Percentiles rank a stretch among this genome's conserved stretches.
These are phyloP conservation scores for Dryadomyces sulphureus DNA, from an alignment of 2,329 filamentous ascomycete genomes.

Conservation along the genomic window DNA sequence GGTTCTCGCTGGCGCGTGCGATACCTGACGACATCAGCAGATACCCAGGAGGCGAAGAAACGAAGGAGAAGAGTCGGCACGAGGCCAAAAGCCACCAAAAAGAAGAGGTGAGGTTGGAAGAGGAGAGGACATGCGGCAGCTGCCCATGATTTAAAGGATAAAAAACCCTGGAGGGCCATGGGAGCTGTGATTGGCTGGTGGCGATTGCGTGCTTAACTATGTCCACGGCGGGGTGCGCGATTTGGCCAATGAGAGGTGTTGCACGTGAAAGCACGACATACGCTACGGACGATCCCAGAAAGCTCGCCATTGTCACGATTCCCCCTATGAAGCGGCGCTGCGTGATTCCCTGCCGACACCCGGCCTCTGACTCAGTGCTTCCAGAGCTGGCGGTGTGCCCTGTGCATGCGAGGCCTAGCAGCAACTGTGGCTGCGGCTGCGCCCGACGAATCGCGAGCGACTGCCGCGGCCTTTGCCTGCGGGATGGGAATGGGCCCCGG, in stretches of 20 bases:
- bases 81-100: constrained; percentile 1
- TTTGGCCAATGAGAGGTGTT: constrained; percentile 10
- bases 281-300: not conserved
- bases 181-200: constrained; percentile 7
- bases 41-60: not conserved
- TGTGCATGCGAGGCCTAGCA: too few species aligned
- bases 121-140: not conserved
- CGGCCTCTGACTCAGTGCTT: too few species aligned
- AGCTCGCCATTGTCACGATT: not conserved
- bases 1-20: not conserved
- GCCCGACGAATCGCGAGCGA: too few species aligned
- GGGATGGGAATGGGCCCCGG: constrained; percentile 19
- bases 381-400: too few species aligned
- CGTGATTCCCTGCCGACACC: too few species aligned
- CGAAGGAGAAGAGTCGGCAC: not conserved
- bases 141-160: constrained; percentile 1
- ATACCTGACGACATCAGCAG: not conserved
- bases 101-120: constrained; percentile 6
- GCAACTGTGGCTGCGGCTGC: too few species aligned
- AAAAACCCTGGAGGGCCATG: not conserved
- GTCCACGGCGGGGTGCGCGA: constrained; percentile 1
- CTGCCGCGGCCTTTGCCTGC: too few species aligned
- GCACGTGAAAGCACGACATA: not conserved
- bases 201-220: constrained; percentile 10
- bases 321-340: too few species aligned